Base-by-base conservation (phyloP, 225 moss, liverwort and hornwort genomes). In the Thuidium tamariscinum region DNA sequence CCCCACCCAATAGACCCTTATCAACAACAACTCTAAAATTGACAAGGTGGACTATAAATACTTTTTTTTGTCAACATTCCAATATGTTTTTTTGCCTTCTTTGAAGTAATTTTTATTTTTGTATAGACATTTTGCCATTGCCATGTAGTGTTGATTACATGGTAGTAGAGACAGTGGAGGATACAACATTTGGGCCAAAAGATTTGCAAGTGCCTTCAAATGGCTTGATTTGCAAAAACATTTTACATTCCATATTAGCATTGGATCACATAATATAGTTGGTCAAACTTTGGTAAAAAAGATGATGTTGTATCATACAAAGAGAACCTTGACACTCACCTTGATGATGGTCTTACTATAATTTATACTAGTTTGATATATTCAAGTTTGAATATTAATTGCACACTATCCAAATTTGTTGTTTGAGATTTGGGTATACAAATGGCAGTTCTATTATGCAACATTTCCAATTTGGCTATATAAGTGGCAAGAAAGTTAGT, bases 401-500 rank as follows among this genome's bases (percentile, higher is more conserved):
- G 4, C 0, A 0, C 23, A 37, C 13, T 22, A 23, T 39, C 12
- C 6, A 68, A 68, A 39, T 39, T 39, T 3, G 13, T 39, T 37
- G 23, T 23, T 68, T 68, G 11, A 13, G 1, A 23, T 68, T 68
- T 68, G 7, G 68, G 13, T 4, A 39, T 22, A 23, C 4, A 13
- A 68, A 68, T 6, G 2, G 4, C 4, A 68, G 4, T 68, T 39
- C 0, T 13, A 0, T 13, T 23, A 13, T 39, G 6, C 21, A 36
- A 67, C 12, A 37, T 67, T 10, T 22, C 12, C 6, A 7, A 5
- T 36, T 22, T 5, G 2, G 13, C 7, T 39, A 23, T 23, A 23
- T 37, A 13, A 37, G 1, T 0, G 0, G 1, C 23, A 37, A 39
- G 1, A 68, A 68, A 0, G 1, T 39, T 39, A 7, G 3, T 68